A percentile compares a stretch with the other conserved stretches of the same genome.
Evolutionary conservation across 2,329 filamentous ascomycete species (phyloP).

Genomic region (Pseudonectria buxi): DNA sequence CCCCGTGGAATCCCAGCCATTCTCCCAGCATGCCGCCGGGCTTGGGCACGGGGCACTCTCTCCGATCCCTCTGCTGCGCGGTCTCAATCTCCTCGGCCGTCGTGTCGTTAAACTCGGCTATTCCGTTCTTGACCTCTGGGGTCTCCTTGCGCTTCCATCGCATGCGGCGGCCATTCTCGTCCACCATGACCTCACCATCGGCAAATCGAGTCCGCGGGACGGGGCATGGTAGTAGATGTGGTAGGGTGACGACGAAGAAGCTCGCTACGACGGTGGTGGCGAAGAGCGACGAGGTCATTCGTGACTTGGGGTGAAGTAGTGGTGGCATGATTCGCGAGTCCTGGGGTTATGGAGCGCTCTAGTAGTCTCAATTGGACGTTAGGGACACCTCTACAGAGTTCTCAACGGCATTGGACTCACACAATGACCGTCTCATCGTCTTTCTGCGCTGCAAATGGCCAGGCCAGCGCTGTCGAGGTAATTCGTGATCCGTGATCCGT

Average conservation of each 20-base stretch:
- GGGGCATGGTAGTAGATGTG: conserved; percentile 87
- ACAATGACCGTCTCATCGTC: conserved; percentile 18
- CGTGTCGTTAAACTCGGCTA: conserved; percentile 41
- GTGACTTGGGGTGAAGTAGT: conserved; percentile 87
- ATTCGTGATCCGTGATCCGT: conserved; percentile 18
- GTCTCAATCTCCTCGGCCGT: conserved; percentile 29
- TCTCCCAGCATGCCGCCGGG: conserved; percentile 72
- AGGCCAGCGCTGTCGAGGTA: conserved; percentile 20
- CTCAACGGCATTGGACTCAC: conserved; percentile 20
- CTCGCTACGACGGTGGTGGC: conserved; percentile 84
- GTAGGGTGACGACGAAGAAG: conserved; percentile 86
- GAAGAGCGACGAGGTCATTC: conserved; percentile 90
- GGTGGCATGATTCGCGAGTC: conserved; percentile 58
- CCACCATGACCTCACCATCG: conserved; percentile 53
- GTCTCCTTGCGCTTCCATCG: conserved; percentile 35
- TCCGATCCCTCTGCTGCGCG: conserved; percentile 39
- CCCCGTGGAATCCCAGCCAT: conserved; percentile 61
- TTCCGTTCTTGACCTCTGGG: conserved; percentile 36
- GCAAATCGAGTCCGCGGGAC: conserved; percentile 69
- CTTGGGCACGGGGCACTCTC: conserved; percentile 91
- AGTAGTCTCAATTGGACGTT: conserved; percentile 22
- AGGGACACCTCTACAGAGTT: conserved; percentile 7
- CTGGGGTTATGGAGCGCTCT: conserved; percentile 11
- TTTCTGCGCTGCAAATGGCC: conserved; percentile 14
- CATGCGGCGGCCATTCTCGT: conserved; percentile 38